A percentile compares a stretch with the other conserved stretches of the same genome.
phyloP scores from a whole-genome alignment of 2,329 filamentous ascomycete species.

The Pestalotiopsis sp. region DNA sequence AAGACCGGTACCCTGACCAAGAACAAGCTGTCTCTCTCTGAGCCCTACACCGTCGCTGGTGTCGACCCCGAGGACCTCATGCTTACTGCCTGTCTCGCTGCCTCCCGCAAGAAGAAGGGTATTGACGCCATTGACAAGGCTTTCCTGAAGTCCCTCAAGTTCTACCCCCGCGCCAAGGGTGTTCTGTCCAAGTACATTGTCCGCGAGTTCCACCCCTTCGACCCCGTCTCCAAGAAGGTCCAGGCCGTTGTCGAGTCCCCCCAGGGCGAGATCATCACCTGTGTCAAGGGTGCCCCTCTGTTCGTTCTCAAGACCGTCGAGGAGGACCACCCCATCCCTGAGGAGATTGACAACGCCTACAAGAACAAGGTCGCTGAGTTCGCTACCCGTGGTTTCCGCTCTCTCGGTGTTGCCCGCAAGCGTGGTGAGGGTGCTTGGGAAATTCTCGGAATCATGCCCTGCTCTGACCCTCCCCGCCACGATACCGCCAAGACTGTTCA shows the following conservation, averaged over 20 bases:
- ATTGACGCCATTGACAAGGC: slow-evolving; percentile 95
- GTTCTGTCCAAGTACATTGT: slow-evolving; percentile 84
- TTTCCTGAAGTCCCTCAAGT: slow-evolving; percentile 83
- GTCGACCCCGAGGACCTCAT: slow-evolving; percentile 87
- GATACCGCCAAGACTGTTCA: slow-evolving; percentile 89
- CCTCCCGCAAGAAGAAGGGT: slow-evolving; percentile 90
- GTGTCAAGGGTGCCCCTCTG: slow-evolving; percentile 88
- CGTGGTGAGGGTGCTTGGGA: slow-evolving; percentile 81
- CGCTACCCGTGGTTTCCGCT: slow-evolving; percentile 90
- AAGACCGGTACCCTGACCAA: slow-evolving; percentile 93
- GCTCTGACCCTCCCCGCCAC: slow-evolving; percentile 87
- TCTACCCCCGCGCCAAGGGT: slow-evolving; percentile 80
- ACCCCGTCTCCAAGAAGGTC: slow-evolving; percentile 93
- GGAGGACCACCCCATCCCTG: slow-evolving; percentile 79
- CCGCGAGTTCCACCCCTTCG: slow-evolving; percentile 84
- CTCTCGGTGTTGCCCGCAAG: slow-evolving; percentile 91
- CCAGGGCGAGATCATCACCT: slow-evolving; percentile 81
- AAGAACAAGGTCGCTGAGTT: slow-evolving; percentile 93
- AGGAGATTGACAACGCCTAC: slow-evolving; percentile 79
- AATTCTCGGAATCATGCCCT: slow-evolving; percentile 93
- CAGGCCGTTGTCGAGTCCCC: slow-evolving; percentile 81
- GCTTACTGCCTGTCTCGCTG: slow-evolving; percentile 87
- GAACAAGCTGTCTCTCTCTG: slow-evolving; percentile 87
- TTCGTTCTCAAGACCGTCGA: slow-evolving; percentile 87
- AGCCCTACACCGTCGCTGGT: slow-evolving; percentile 81